Percentiles rank a stretch among this genome's conserved stretches.
Conservation (phyloP, 768 basidiomycete species). For the Omphalotus guepiniiformis region DNA sequence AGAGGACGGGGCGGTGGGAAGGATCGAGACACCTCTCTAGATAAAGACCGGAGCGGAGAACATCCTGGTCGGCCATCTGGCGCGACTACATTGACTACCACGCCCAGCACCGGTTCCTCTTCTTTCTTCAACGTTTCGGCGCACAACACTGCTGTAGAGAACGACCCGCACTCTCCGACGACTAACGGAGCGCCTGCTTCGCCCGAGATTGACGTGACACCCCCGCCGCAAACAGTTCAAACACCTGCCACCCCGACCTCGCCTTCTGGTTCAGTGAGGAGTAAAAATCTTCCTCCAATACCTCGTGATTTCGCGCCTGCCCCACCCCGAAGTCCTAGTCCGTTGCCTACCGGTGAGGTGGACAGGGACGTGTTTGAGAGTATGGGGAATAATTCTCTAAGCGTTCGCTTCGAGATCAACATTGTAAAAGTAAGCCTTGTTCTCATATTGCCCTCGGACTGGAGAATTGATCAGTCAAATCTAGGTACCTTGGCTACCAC, state of each 20-base stretch:
- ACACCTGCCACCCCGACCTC: conserved; percentile 15
- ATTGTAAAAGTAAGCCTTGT: conserved; percentile 80
- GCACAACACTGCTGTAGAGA: conserved; percentile 32
- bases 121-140: conserved; percentile 83
- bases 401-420: conserved; percentile 95
- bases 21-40: conserved; percentile 23
- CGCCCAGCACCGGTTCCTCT: conserved; percentile 72
- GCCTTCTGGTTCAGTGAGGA: conserved; percentile 37
- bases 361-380: conserved; percentile 67
- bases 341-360: conserved; percentile 63
- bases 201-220: conserved; percentile 27
- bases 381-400: conserved; percentile 71
- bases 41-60: conserved; percentile 39
- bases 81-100: conserved; percentile 52
- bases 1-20: conserved; percentile 33
- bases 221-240: conserved; percentile 11
- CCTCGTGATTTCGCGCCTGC: conserved; percentile 61
- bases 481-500: conserved; percentile 87
- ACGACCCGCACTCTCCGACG: conserved; percentile 10
- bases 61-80: conserved; percentile 35
- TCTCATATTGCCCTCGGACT: conserved; percentile 6
- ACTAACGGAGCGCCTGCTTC: conserved; percentile 26
- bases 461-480: conserved; percentile 1
- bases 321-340: conserved; percentile 42
- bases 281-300: conserved; percentile 74